These are phyloP conservation scores for Myrica gale DNA, from an alignment of 306 rosid genomes.

Conservation along the genomic window DNA sequence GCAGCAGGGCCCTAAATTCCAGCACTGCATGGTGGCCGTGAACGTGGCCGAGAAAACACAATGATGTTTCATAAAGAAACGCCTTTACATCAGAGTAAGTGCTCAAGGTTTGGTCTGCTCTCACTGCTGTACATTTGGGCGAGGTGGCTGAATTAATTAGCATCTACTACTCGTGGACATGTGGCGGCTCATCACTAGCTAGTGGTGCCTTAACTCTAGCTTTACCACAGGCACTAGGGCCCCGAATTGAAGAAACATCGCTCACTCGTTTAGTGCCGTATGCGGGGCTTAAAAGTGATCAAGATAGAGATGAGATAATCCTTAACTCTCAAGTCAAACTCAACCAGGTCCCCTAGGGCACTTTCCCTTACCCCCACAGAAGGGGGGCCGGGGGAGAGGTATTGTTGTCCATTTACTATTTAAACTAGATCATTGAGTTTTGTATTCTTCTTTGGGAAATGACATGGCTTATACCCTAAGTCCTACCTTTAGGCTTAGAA, in stretches of 20 bases:
- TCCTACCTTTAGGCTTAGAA: too few species aligned
- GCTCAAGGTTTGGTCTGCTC: background rate
- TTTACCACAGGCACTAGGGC: background rate
- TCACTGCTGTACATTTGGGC: too few species aligned
- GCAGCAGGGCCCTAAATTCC: conserved; percentile 2
- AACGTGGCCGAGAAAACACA: background rate
- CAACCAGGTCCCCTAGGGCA: background rate
- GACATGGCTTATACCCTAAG: too few species aligned
- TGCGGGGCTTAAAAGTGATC: background rate
- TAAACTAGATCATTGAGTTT: too few species aligned
- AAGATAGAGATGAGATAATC: background rate
- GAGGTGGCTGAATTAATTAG: background rate
- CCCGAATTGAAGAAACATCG: background rate
- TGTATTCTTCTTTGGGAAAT: too few species aligned
- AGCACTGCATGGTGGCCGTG: background rate
- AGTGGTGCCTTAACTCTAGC: background rate
- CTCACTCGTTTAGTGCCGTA: background rate
- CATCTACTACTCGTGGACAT: background rate
- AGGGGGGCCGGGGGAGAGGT: too few species aligned
- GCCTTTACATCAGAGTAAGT: background rate
- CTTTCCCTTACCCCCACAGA: too few species aligned
- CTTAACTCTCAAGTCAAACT: background rate
- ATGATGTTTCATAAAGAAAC: background rate
- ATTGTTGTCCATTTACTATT: too few species aligned
- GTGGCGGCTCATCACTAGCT: background rate